phyloP scores from a whole-genome alignment of 495 filamentous ascomycete genomes.

The Xanthoparmelia taractica region DNA sequence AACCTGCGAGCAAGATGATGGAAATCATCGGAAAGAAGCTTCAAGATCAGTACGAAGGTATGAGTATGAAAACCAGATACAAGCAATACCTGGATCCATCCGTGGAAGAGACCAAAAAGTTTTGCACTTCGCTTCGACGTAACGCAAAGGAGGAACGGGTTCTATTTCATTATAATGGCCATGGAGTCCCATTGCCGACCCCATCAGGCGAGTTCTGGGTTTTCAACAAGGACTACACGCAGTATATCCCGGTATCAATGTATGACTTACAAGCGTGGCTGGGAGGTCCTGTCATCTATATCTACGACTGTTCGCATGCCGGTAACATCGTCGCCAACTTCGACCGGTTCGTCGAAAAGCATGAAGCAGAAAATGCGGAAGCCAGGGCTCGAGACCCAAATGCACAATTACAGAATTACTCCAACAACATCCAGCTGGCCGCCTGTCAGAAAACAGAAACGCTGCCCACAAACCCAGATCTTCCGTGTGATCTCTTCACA shows the following conservation, averaged over 20 bases:
- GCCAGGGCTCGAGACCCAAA: slow-evolving; percentile 62
- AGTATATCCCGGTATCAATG: slow-evolving; percentile 95
- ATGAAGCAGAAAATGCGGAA: slow-evolving; percentile 77
- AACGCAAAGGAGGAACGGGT: slow-evolving; percentile 95
- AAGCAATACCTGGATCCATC: slow-evolving; percentile 95
- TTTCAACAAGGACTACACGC: slow-evolving; percentile 97
- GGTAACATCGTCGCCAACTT: slow-evolving; percentile 94
- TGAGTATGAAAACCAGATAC: slow-evolving; percentile 89
- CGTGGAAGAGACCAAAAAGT: slow-evolving; percentile 93
- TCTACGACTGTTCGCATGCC: slow-evolving; percentile 95
- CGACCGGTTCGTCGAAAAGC: slow-evolving; percentile 86
- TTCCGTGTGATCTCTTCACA: slow-evolving; percentile 94
- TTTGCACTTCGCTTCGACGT: slow-evolving; percentile 76
- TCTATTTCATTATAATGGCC: slow-evolving; percentile 96
- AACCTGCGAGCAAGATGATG: slow-evolving; percentile 66
- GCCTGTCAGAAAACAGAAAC: slow-evolving; percentile 84
- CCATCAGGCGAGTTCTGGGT: slow-evolving; percentile 98
- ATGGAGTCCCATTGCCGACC: slow-evolving; percentile 95
- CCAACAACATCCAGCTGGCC: slow-evolving; percentile 83
- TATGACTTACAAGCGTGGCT: slow-evolving; percentile 97
- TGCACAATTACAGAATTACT: slow-evolving; percentile 59
- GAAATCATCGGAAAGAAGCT: slow-evolving; percentile 93
- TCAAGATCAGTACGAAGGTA: slow-evolving; percentile 89
- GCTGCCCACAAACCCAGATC: slow-evolving; percentile 89
- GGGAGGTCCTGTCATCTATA: slow-evolving; percentile 88